Evolutionary conservation across 768 basidiomycete genomes (phyloP).

Genomic region (Boletus tomentosulus): DNA sequence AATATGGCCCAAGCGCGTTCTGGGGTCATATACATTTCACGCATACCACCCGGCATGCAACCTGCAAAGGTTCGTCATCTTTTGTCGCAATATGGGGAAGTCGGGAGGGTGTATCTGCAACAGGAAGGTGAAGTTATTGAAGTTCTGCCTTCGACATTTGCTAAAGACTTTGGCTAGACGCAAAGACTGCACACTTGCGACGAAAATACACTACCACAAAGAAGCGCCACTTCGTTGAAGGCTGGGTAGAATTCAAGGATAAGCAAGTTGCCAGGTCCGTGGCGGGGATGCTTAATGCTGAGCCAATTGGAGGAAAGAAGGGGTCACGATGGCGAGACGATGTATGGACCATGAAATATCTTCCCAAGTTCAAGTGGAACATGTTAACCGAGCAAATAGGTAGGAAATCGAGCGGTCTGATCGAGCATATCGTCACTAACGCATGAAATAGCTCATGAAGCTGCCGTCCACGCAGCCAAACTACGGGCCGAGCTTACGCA

Average conservation of each 20-base stretch:
- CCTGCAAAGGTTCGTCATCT: constrained; percentile 94
- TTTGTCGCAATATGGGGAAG: constrained; percentile 83
- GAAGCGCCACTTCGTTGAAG: constrained; percentile 88
- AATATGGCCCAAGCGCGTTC: constrained; percentile 69
- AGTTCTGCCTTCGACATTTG: neutral
- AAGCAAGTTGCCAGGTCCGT: constrained; percentile 87
- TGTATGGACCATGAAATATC: constrained; percentile 99
- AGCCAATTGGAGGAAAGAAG: constrained; percentile 92
- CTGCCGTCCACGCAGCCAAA: constrained; percentile 81
- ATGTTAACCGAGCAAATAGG: constrained; percentile 99
- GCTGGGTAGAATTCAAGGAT: constrained; percentile 98
- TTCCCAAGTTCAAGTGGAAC: constrained; percentile 97
- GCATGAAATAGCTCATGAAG: constrained; percentile 73
- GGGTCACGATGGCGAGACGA: constrained; percentile 91
- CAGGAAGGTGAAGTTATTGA: constrained; percentile 65
- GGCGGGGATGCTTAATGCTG: constrained; percentile 94
- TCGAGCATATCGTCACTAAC: constrained; percentile 8
- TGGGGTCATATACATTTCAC: constrained; percentile 90
- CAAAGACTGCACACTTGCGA: constrained; percentile 82
- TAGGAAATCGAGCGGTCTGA: constrained; percentile 41
- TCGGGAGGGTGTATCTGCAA: constrained; percentile 90
- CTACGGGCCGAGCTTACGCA: constrained; percentile 90
- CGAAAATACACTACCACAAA: constrained; percentile 79
- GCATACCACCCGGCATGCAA: constrained; percentile 97
- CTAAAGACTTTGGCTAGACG: constrained; percentile 43